Conservation (phyloP, 2,329 filamentous ascomycete genomes). For the Curvularia spicifera region DNA sequence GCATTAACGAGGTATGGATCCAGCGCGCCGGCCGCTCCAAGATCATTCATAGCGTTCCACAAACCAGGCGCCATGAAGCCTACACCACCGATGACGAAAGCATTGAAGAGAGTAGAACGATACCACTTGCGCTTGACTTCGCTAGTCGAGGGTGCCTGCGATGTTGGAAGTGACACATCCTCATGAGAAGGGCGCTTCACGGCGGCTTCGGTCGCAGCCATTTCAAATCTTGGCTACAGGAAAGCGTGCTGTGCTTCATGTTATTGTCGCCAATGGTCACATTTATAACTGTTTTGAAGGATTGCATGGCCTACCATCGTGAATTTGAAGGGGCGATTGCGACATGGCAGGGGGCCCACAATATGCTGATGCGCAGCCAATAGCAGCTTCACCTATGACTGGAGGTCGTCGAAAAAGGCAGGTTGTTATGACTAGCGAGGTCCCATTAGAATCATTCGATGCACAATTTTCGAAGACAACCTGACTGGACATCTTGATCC, state of each 20-base stretch:
- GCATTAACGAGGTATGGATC: conserved; percentile 51
- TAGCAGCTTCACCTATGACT: neutral
- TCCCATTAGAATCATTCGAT: neutral
- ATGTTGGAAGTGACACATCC: neutral
- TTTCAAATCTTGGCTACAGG: neutral
- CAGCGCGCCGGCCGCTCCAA: conserved; percentile 39
- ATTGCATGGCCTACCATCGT: neutral
- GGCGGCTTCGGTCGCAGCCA: neutral
- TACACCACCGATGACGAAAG: conserved; percentile 54
- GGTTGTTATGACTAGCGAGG: neutral
- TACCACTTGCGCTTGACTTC: conserved; percentile 36
- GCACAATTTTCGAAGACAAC: neutral
- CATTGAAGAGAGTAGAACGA: conserved; percentile 57
- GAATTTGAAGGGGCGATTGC: neutral
- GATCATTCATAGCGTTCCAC: conserved; percentile 56
- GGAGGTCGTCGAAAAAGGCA: neutral
- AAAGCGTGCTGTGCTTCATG: neutral
- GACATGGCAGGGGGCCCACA: neutral
- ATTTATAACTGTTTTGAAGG: neutral
- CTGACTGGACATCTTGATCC: neutral
- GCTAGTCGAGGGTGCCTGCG: neutral
- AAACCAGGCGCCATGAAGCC: conserved; percentile 57
- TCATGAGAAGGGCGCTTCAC: neutral
- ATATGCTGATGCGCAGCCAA: neutral
- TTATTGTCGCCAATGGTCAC: neutral